Conservation (phyloP, 176 grass and related monocot genomes). For the Microstegium vimineum region DNA sequence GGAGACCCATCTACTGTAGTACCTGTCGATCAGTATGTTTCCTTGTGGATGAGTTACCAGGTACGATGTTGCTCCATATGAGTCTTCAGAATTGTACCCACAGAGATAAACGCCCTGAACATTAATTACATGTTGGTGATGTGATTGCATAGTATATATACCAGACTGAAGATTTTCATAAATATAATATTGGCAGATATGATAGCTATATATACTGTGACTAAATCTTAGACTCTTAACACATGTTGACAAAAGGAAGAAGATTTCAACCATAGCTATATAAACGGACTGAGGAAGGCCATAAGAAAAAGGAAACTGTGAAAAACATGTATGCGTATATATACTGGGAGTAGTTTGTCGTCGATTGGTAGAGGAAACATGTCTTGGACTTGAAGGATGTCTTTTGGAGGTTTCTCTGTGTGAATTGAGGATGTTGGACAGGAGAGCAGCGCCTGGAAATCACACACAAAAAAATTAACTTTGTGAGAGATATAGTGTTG, state of each 20-base stretch:
- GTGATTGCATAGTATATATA: not conserved
- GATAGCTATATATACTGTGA: not conserved
- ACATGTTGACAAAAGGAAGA: not conserved
- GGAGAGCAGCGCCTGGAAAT: constrained; percentile 67
- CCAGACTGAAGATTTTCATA: not conserved
- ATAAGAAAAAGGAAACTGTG: not conserved
- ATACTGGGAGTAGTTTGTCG: constrained; percentile 44
- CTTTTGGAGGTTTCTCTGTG: constrained; percentile 49
- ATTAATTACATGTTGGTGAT: not conserved
- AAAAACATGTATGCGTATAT: too few species aligned
- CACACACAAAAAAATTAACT: not conserved
- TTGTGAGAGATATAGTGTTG: not conserved
- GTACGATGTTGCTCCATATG: constrained; percentile 83
- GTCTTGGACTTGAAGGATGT: constrained; percentile 74
- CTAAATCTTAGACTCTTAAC: not conserved
- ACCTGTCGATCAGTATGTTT: constrained; percentile 90
- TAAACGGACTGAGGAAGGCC: not conserved
- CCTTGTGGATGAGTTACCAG: constrained; percentile 70
- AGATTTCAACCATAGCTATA: not conserved
- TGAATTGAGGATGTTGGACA: constrained; percentile 85
- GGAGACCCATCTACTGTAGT: not conserved
- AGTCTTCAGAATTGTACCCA: constrained; percentile 69
- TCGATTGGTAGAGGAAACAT: constrained; percentile 77
- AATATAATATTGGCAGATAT: not conserved
- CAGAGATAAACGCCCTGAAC: constrained; percentile 85